Base-by-base conservation (phyloP, 768 basidiomycete species). In the Pisolithus tinctorius region DNA sequence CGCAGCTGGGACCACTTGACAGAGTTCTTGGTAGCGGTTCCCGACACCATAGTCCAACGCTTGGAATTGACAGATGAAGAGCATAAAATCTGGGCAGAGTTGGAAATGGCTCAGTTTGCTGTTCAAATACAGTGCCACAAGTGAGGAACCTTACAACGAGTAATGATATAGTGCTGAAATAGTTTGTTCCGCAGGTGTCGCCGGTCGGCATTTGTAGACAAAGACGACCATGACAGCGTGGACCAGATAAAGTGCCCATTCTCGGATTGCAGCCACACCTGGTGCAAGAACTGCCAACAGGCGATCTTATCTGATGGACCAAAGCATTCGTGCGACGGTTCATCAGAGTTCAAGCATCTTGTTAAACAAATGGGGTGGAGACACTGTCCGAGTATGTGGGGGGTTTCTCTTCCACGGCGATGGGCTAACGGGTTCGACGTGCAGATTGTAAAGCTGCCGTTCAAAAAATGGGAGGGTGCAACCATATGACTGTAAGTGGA, bases 231-330 rank as follows among this genome's bases (percentile, higher is more conserved):
- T 50, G 67, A 71, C 25, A 59, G 60, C 26, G 53, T 57, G 1
- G 67, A 69, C 25, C 67, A 74, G 43, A 57, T 85, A n/a, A 56
- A 58, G 11, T 84, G 83, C 56, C 80, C 80, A 1, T 56, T 74
- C 38, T 71, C 68, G 0, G 60, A 59, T n/a, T 85, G 83, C 55
- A 57, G 58, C 10, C 67, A 79, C 56, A 68, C 64, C 29, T 85
- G 82, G 83, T 85, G 83, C 65, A 84, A 78, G 64, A 62, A 63
- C 27, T 84, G 83, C 62, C 73, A 74, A 40, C 76, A 79, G 50
- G 40, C 57, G 51, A 45, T 71, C 30, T 50, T 57, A 1, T 25
- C 62, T 10, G 57, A 58, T 17, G 70, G 66, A 17, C 70, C 68
- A 11, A 64, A 67, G 43, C 80, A 82, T 56, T 77, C 78, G 1